Evolutionary conservation across 1,139 yeast genomes (phyloP).

Genomic region (Diutina pseudorugosa): DNA sequence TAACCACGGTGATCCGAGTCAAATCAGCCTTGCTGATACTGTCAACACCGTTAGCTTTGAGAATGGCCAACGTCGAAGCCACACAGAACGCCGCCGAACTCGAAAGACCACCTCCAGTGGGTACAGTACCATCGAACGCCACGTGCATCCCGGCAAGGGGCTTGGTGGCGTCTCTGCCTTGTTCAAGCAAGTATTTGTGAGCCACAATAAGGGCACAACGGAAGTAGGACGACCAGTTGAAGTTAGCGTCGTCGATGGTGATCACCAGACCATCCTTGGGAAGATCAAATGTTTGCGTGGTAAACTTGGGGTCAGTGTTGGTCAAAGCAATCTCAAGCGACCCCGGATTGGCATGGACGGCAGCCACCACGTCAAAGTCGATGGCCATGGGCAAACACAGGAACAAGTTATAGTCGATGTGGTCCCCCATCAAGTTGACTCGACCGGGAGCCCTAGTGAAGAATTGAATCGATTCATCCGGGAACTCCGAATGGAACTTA

Average conservation of each 20-base stretch:
- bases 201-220: conserved; percentile 58
- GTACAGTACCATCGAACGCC: conserved; percentile 53
- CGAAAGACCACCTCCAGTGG: conserved; percentile 63
- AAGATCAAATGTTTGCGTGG: conserved; percentile 21
- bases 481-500: conserved; percentile 12
- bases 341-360: conserved; percentile 23
- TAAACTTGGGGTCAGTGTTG: conserved; percentile 26
- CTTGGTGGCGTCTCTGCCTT: conserved; percentile 3
- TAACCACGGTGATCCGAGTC: conserved; percentile 50
- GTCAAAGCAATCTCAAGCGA: conserved; percentile 21
- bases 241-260: conserved; percentile 34
- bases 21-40: conserved; percentile 38
- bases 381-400: conserved; percentile 72
- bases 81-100: conserved; percentile 69
- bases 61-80: conserved; percentile 47
- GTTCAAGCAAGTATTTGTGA: conserved; percentile 33
- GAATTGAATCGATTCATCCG: conserved; percentile 16
- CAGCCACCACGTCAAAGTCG: conserved; percentile 51
- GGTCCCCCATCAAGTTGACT: conserved; percentile 67
- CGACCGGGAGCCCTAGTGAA: conserved; percentile 61
- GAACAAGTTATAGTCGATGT: conserved; percentile 58
- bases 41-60: conserved; percentile 39
- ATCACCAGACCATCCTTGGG: conserved; percentile 30
- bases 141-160: conserved; percentile 36
- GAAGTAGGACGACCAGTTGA: conserved; percentile 59